Evolutionary conservation across 148 eudicot genomes (phyloP).

Genomic region (Nepenthes mirabilis): DNA sequence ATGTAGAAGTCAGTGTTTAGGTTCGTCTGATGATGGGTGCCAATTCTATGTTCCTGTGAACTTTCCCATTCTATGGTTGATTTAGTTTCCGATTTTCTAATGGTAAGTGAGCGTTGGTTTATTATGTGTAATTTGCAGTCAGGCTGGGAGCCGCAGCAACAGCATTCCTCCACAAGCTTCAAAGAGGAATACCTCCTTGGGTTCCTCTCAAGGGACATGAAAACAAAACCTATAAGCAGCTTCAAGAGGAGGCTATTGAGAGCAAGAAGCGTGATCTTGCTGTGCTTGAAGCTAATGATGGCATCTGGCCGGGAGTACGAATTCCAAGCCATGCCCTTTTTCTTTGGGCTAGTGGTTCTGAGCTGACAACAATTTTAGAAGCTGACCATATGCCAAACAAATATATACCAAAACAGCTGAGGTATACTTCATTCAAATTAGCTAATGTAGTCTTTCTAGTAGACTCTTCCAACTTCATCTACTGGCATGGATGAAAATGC

Average conservation of each 20-base stretch:
- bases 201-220: conserved; percentile 78
- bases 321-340: conserved; percentile 75
- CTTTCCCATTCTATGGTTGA: background rate
- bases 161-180: conserved; percentile 67
- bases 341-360: conserved; percentile 94
- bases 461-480: background rate
- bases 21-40: background rate
- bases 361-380: conserved; percentile 64
- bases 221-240: conserved; percentile 61
- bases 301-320: conserved; percentile 82
- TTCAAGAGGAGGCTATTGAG: conserved; percentile 76
- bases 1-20: too few species aligned
- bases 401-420: conserved; percentile 63
- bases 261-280: conserved; percentile 76
- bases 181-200: conserved; percentile 75
- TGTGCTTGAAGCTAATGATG: conserved; percentile 71
- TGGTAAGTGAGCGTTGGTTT: conserved; percentile 7
- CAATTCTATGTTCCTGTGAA: background rate
- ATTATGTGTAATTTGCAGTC: conserved; percentile 29
- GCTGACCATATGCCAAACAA: conserved; percentile 88
- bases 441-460: background rate
- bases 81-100: background rate
- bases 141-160: conserved; percentile 87
- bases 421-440: conserved; percentile 23
- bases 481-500: too few species aligned